A percentile compares a stretch with the other conserved stretches of the same genome.
Evolutionary conservation across 176 grass and related monocot genomes (phyloP).

Genomic region (Aegilops sharonensis): DNA sequence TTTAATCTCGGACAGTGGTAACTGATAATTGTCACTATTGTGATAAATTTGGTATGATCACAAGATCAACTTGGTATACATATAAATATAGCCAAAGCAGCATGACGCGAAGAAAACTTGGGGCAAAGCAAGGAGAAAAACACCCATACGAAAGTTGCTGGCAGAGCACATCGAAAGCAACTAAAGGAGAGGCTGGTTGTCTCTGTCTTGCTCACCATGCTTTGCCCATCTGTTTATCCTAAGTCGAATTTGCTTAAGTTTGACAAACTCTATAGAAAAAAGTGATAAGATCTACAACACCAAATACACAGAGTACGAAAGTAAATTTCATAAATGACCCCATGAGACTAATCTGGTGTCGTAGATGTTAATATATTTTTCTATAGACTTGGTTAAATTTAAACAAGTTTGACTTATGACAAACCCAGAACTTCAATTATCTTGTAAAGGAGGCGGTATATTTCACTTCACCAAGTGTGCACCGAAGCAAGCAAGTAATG

Average conservation of each 20-base stretch:
- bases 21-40: neutral
- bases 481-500: conserved; percentile 34
- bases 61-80: neutral
- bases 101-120: neutral
- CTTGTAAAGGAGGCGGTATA: neutral
- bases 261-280: no score
- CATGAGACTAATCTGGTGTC: no score
- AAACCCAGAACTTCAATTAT: no score
- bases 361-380: no score
- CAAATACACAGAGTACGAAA: no score
- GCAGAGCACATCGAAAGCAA: conserved; percentile 49
- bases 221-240: neutral
- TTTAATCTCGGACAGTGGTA: neutral
- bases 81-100: neutral
- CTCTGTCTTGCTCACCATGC: neutral
- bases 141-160: conserved; percentile 26
- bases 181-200: neutral
- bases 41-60: neutral
- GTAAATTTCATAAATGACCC: no score
- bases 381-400: no score
- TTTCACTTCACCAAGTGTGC: conserved; percentile 22
- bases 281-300: no score
- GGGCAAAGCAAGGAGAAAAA: conserved; percentile 6
- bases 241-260: no score
- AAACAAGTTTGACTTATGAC: no score